A percentile compares a stretch with the other conserved stretches of the same genome.
These are phyloP conservation scores for Cyberlindnera samutprakarnensis DNA, from an alignment of 805 yeast species.

Conservation along the genomic window DNA sequence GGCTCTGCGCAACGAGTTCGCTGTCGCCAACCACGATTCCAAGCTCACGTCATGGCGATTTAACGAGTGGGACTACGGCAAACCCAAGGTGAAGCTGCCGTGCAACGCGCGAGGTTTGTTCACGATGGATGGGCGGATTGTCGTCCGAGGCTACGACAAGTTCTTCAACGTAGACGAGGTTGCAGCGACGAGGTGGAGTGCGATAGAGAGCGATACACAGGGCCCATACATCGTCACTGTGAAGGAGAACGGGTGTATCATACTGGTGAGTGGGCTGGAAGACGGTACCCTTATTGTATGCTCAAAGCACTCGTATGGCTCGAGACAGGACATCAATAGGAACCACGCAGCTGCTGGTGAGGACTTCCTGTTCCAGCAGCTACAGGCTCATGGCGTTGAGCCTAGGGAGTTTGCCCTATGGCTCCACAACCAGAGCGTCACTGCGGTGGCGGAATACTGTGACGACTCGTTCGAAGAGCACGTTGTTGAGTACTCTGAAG, in stretches of 20 bases:
- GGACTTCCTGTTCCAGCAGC: constrained; percentile 44
- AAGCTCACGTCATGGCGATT: constrained; percentile 62
- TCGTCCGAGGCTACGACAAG: constrained; percentile 87
- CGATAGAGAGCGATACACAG: constrained; percentile 36
- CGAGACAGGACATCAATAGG: constrained; percentile 39
- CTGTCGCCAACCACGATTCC: constrained; percentile 17
- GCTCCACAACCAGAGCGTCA: constrained; percentile 44
- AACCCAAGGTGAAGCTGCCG: constrained; percentile 46
- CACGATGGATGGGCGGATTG: constrained; percentile 42
- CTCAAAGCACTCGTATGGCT: constrained; percentile 86
- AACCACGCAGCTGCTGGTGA: constrained; percentile 79
- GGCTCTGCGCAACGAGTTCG: constrained; percentile 23
- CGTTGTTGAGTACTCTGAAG: constrained; percentile 62
- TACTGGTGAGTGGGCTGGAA: constrained; percentile 67
- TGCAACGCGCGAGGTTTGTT: constrained; percentile 81
- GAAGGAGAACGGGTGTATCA: constrained; percentile 93
- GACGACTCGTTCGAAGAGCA: constrained; percentile 95
- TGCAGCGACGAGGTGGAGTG: constrained; percentile 39
- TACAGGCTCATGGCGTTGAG: constrained; percentile 33
- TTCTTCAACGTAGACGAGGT: constrained; percentile 80
- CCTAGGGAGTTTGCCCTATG: constrained; percentile 45
- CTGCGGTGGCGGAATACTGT: constrained; percentile 91
- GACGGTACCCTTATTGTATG: constrained; percentile 81
- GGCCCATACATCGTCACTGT: constrained; percentile 81
- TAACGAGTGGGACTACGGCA: constrained; percentile 82